phyloP scores from a whole-genome alignment of 2,329 filamentous ascomycete genomes.

The Ilyonectria destructans region DNA sequence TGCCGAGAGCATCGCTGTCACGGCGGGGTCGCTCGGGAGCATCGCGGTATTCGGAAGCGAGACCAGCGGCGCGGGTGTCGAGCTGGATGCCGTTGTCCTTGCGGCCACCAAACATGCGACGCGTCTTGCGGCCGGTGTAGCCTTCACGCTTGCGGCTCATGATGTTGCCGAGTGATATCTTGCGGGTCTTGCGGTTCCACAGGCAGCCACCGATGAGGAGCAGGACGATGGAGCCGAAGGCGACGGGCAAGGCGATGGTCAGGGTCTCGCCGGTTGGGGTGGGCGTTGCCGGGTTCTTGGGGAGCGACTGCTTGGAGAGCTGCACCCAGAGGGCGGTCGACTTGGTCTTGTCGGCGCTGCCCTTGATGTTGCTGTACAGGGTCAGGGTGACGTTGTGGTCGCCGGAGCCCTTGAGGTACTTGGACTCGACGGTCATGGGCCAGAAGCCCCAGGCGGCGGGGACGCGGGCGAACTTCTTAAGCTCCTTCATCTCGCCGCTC shows the following conservation, averaged over 20 bases:
- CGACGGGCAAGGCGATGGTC: constrained; percentile 68
- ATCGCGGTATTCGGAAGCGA: constrained; percentile 55
- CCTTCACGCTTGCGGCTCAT: constrained; percentile 64
- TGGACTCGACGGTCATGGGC: constrained; percentile 59
- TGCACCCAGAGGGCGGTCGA: constrained; percentile 62
- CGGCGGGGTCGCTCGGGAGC: constrained; percentile 49
- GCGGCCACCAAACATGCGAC: constrained; percentile 55
- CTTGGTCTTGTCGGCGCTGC: constrained; percentile 55
- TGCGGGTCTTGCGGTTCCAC: constrained; percentile 69
- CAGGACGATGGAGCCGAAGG: constrained; percentile 64
- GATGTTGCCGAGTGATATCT: constrained; percentile 67
- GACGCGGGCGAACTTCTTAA: constrained; percentile 55
- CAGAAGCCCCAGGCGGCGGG: constrained; percentile 65
- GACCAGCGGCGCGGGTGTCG: constrained; percentile 52
- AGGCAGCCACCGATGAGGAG: constrained; percentile 70
- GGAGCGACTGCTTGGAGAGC: constrained; percentile 52
- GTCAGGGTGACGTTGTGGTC: constrained; percentile 66
- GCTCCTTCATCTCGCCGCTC: constrained; percentile 55
- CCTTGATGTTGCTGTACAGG: constrained; percentile 58
- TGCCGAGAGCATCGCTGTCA: constrained; percentile 67
- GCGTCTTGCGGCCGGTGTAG: constrained; percentile 60
- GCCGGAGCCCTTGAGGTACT: constrained; percentile 55
- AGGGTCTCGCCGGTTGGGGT: constrained; percentile 59
- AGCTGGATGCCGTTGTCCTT: constrained; percentile 64
- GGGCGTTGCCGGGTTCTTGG: constrained; percentile 56